These are phyloP conservation scores for Fusarium beomiforme DNA, from an alignment of 2,329 filamentous ascomycete genomes.

Conservation along the genomic window DNA sequence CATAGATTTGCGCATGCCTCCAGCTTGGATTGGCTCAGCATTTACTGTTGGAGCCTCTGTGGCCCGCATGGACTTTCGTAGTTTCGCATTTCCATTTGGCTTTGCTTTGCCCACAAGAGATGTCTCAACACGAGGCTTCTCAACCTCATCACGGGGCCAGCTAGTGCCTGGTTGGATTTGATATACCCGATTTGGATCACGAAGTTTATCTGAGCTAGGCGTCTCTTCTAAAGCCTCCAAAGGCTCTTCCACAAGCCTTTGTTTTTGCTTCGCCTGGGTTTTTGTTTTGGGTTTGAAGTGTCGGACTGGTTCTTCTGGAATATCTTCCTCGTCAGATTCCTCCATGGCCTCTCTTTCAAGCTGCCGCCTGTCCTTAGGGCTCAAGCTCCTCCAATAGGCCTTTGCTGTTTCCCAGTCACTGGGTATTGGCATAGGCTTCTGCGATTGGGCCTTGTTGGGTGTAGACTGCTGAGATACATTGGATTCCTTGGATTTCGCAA, in stretches of 20 bases:
- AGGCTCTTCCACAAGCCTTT: constrained; percentile 19
- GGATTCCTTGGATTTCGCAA: constrained; percentile 32
- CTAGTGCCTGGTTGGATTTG: constrained; percentile 52
- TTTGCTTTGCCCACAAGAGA: neutral
- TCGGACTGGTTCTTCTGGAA: constrained; percentile 42
- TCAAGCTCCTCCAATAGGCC: constrained; percentile 75
- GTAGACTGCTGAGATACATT: neutral
- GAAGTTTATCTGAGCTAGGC: constrained; percentile 13
- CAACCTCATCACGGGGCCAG: constrained; percentile 36
- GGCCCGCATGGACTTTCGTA: constrained; percentile 61
- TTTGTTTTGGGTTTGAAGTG: constrained; percentile 42
- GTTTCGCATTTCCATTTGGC: constrained; percentile 34
- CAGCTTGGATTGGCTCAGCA: constrained; percentile 17
- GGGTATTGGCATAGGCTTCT: constrained; percentile 14
- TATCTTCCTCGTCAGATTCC: constrained; percentile 60
- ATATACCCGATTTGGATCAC: constrained; percentile 46
- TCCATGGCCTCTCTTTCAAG: constrained; percentile 67
- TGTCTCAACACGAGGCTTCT: constrained; percentile 6
- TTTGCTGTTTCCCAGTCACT: constrained; percentile 75
- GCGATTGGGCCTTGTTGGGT: neutral
- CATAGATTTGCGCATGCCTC: constrained; percentile 49
- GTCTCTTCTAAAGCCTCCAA: constrained; percentile 6
- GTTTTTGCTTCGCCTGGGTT: constrained; percentile 51
- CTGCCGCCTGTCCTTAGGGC: constrained; percentile 69
- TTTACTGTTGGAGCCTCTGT: constrained; percentile 36